Base-by-base conservation (phyloP, 139 green algal species). In the Desmodesmus armatus region DNA sequence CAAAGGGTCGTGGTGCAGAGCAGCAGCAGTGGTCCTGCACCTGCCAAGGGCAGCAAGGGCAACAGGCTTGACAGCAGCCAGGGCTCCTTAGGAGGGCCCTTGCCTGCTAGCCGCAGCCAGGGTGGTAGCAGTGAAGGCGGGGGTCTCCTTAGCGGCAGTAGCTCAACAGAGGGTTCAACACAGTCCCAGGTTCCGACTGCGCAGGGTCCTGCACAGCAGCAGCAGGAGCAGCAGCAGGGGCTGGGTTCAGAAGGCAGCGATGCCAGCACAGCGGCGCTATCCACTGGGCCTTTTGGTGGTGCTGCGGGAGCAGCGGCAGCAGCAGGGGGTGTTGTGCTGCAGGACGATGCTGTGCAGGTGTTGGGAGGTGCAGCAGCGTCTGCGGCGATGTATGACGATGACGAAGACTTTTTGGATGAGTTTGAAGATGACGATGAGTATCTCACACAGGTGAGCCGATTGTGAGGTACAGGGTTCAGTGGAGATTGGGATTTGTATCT, bases 321-420 rank as follows among this genome's bases (percentile, higher is more conserved):
- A 39, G 5, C 37, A 11, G 47, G 11, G 37, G 76, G 40, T 29
- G 76, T 82, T n/a, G 17, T 67, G 76, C 47, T 72, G 37, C 53
- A 82, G 53, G 76, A 82, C 23, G 23, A 82, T 25, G 27, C 76
- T 3, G 78, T 75, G 39, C 78, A 84, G n/a, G 60, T 82, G 60
- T 33, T 75, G 33, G 78, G 60, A 25, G 77, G 51, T 72, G 77
- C 60, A 25, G 58, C 41, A 31, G 78, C 53, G 17, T n/a, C n/a
- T 51, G 27, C 29, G 51, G 27, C 58, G 78, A 82, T 53, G 76
- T 82, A 43, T 71, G 55, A 79, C 7, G 69, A 81, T 72, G 76
- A 82, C 15, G 74, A 82, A 5, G 74, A 82, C 35, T 82, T 82
- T 27, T 55, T 82, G 33, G 55, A 82, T 21, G 76, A 82, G 15